phyloP scores from a whole-genome alignment of 192 early-diverging fungal species.

The Oehlia diaphana region DNA sequence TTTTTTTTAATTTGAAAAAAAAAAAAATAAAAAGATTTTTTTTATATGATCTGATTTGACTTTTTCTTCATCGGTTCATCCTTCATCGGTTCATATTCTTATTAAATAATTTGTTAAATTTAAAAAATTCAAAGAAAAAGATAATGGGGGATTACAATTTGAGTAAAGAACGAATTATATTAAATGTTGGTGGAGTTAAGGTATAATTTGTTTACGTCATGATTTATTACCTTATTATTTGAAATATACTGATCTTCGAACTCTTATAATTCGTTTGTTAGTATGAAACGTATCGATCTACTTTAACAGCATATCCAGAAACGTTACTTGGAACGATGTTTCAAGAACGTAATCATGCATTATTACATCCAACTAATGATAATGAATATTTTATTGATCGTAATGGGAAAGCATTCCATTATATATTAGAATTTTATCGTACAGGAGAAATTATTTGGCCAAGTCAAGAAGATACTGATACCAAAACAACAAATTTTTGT shows the following conservation, averaged over 20 bases:
- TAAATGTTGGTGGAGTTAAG: slow-evolving; percentile 23
- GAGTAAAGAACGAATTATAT: slow-evolving; percentile 10
- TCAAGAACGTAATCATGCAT: not conserved
- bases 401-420: slow-evolving; percentile 15
- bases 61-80: too few relatives aligned
- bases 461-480: not conserved
- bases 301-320: slow-evolving; percentile 18
- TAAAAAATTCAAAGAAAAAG: too few relatives aligned
- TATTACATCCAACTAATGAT: slow-evolving; percentile 2
- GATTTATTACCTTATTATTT: not conserved
- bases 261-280: not conserved
- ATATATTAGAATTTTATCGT: slow-evolving; percentile 26
- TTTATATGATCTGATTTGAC: too few relatives aligned
- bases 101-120: too few relatives aligned
- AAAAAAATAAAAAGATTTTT: too few relatives aligned
- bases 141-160: not conserved
- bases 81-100: too few relatives aligned
- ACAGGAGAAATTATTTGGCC: slow-evolving; percentile 16
- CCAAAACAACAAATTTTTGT: not conserved
- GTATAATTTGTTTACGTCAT: not conserved
- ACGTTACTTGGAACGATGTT: slow-evolving; percentile 25
- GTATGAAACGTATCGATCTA: slow-evolving; percentile 21
- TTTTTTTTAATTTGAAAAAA: too few relatives aligned
- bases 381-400: slow-evolving; percentile 32
- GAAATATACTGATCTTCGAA: not conserved